Percentiles rank a stretch among this genome's conserved stretches.
These are phyloP conservation scores for Vaccinium corymbosum DNA, from an alignment of 148 eudicot species.

Conservation along the genomic window DNA sequence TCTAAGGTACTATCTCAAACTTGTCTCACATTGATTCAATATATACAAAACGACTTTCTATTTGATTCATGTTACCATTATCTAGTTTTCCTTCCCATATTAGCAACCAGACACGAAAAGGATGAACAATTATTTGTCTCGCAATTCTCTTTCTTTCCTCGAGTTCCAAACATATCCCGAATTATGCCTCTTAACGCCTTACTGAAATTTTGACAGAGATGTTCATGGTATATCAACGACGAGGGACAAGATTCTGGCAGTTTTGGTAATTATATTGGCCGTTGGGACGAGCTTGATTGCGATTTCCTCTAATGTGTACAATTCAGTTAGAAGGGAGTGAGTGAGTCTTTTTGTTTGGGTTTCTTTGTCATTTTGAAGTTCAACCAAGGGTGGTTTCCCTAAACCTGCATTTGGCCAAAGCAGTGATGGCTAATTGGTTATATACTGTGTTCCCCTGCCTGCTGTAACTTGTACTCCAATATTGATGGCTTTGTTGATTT, in stretches of 20 bases:
- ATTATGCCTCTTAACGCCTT: background rate
- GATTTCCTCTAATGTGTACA: constrained; percentile 47
- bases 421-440: background rate
- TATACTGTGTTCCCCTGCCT: no score
- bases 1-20: constrained; percentile 49
- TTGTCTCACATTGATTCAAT: background rate
- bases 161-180: background rate
- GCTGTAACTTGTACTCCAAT: background rate
- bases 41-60: background rate
- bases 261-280: constrained; percentile 49
- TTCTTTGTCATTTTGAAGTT: background rate
- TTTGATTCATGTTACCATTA: background rate
- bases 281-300: constrained; percentile 51
- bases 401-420: background rate
- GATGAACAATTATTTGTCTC: no score
- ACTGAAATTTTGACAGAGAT: constrained; percentile 40
- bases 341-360: background rate
- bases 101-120: background rate
- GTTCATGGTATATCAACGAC: constrained; percentile 54
- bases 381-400: background rate
- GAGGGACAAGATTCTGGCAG: constrained; percentile 49
- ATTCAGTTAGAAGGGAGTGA: constrained; percentile 16
- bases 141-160: background rate
- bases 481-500: background rate
- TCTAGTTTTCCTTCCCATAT: background rate